Conservation (phyloP, 2,329 filamentous ascomycete genomes). For the Pseudocercospora cruenta region DNA sequence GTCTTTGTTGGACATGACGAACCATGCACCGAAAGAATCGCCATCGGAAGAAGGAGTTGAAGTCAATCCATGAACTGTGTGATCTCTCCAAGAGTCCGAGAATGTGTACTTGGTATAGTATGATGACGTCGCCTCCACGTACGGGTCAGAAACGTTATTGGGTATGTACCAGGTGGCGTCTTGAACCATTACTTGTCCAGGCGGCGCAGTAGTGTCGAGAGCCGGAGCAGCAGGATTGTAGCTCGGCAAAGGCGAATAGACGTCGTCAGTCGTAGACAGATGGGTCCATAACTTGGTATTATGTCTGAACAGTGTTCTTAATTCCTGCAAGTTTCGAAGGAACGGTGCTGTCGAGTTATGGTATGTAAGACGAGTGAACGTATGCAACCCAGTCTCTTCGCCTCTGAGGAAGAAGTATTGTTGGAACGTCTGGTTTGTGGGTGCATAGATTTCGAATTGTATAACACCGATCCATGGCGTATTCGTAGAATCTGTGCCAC, state of each 20-base stretch:
- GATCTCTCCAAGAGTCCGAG: slow-evolving; percentile 60
- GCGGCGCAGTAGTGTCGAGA: slow-evolving; percentile 37
- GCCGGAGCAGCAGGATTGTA: slow-evolving; percentile 47
- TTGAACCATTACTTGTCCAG: slow-evolving; percentile 50
- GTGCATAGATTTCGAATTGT: slow-evolving; percentile 62
- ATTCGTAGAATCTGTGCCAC: slow-evolving; percentile 55
- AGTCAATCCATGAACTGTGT: slow-evolving; percentile 57
- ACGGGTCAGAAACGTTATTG: slow-evolving; percentile 54
- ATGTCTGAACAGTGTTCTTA: slow-evolving; percentile 64
- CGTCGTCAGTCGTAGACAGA: slow-evolving; percentile 59
- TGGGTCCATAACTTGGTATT: slow-evolving; percentile 65
- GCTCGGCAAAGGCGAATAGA: slow-evolving; percentile 58
- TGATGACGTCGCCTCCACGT: slow-evolving; percentile 59
- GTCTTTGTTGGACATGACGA: slow-evolving; percentile 65
- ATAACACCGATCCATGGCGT: slow-evolving; percentile 61
- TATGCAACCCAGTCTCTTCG: slow-evolving; percentile 65
- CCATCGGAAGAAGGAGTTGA: slow-evolving; percentile 57
- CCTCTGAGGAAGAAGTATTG: slow-evolving; percentile 69
- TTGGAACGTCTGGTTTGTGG: slow-evolving; percentile 62
- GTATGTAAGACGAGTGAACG: slow-evolving; percentile 64
- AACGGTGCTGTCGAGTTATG: slow-evolving; percentile 61
- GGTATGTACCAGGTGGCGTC: slow-evolving; percentile 67
- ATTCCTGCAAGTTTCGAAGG: slow-evolving; percentile 62
- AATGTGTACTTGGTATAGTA: slow-evolving; percentile 72
- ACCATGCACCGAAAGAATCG: slow-evolving; percentile 62